Evolutionary conservation across 1,284 basidiomycete species (phyloP).

Genomic region (Boletus sp.): DNA sequence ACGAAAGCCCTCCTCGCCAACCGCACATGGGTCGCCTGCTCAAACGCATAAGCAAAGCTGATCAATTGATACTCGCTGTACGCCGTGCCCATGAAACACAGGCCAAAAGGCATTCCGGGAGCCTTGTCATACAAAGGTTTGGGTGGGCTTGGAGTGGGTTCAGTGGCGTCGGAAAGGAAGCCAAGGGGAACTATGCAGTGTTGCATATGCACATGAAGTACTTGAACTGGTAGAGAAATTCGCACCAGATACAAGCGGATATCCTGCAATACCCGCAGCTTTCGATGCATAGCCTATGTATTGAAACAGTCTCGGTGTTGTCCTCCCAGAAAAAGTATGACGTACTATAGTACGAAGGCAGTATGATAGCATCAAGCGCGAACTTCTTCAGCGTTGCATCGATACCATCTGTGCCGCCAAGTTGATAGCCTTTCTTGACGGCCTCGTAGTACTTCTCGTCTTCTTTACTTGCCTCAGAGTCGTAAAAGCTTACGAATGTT

Average conservation of each 20-base stretch:
- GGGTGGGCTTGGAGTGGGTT: slow-evolving; percentile 27
- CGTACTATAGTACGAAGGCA: slow-evolving; percentile 36
- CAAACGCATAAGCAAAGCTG: slow-evolving; percentile 49
- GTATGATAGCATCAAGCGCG: slow-evolving; percentile 42
- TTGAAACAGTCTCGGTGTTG: not conserved
- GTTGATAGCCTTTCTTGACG: slow-evolving; percentile 34
- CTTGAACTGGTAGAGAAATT: no score
- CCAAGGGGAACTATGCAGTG: slow-evolving; percentile 41
- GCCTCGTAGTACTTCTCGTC: slow-evolving; percentile 39
- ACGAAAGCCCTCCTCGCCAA: slow-evolving; percentile 30
- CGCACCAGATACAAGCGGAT: slow-evolving; percentile 28
- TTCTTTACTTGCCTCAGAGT: slow-evolving; percentile 35
- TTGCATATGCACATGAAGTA: not conserved
- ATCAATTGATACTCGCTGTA: slow-evolving; percentile 49
- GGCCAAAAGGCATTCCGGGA: slow-evolving; percentile 47
- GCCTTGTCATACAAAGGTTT: slow-evolving; percentile 32
- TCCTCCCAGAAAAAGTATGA: not conserved
- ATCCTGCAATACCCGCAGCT: slow-evolving; percentile 26
- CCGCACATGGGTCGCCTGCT: slow-evolving; percentile 49
- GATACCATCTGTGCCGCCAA: slow-evolving; percentile 42
- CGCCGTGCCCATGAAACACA: slow-evolving; percentile 49
- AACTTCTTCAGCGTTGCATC: slow-evolving; percentile 41
- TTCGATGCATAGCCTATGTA: slow-evolving; percentile 14
- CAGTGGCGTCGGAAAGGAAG: slow-evolving; percentile 36
- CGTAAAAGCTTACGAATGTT: slow-evolving; percentile 33